These are phyloP conservation scores for Nematodospora anomalae DNA, from an alignment of 1,139 yeast species.

Conservation along the genomic window DNA sequence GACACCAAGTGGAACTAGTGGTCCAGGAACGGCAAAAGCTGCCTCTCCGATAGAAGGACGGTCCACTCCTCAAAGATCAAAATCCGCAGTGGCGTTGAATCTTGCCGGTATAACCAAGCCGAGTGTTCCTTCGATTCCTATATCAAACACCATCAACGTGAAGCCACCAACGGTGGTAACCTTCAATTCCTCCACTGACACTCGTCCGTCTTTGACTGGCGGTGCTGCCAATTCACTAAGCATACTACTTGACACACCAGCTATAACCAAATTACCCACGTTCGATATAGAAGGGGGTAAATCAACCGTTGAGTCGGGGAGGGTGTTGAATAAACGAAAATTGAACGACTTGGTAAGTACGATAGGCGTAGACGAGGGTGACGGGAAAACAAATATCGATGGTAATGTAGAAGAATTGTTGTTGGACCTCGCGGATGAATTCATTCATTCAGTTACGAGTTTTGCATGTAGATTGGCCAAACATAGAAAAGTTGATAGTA, in stretches of 20 bases:
- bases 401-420: slow-evolving; percentile 94
- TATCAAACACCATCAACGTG: slow-evolving; percentile 66
- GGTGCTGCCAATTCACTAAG: slow-evolving; percentile 73
- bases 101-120: slow-evolving; percentile 56
- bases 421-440: slow-evolving; percentile 93
- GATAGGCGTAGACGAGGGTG: slow-evolving; percentile 83
- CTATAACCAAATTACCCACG: slow-evolving; percentile 70
- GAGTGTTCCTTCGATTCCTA: slow-evolving; percentile 70
- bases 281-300: slow-evolving; percentile 54
- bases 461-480: slow-evolving; percentile 97
- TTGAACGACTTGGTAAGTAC: slow-evolving; percentile 81
- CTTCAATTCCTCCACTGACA: slow-evolving; percentile 46
- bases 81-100: slow-evolving; percentile 16
- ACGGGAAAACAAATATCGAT: slow-evolving; percentile 85
- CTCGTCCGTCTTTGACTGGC: slow-evolving; percentile 80
- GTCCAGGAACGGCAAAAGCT: slow-evolving; percentile 6
- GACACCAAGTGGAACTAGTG: slow-evolving; percentile 6
- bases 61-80: slow-evolving; percentile 12
- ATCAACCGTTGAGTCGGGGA: slow-evolving; percentile 36
- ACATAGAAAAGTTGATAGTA: slow-evolving; percentile 82
- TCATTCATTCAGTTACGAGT: slow-evolving; percentile 84
- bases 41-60: slow-evolving; percentile 9
- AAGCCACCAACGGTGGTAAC: slow-evolving; percentile 63
- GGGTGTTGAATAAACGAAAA: slow-evolving; percentile 86
- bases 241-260: slow-evolving; percentile 70